Conservation (phyloP, 345 rosid genomes). For the Arabidopsis suecica region DNA sequence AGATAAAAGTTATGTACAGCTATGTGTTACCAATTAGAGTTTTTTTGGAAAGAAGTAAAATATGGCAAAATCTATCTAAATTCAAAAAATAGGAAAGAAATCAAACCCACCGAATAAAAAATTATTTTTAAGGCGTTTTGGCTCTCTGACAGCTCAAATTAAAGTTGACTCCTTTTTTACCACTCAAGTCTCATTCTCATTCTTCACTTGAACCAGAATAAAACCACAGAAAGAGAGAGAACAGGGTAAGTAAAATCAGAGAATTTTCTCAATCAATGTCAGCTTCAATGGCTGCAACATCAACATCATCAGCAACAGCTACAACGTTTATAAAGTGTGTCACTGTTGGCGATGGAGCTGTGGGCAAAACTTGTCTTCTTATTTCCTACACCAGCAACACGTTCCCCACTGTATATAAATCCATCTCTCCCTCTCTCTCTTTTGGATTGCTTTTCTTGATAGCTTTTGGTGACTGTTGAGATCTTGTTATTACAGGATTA, state of each 20-base stretch:
- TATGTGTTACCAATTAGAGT: too few relatives aligned
- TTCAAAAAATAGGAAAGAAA: slow-evolving; percentile 3
- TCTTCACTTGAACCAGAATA: slow-evolving; percentile 36
- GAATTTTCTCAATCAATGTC: slow-evolving; percentile 34
- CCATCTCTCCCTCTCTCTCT: slow-evolving; percentile 18
- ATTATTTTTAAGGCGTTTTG: slow-evolving; percentile 38
- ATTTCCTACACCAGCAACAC: slow-evolving; percentile 49
- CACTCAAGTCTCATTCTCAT: slow-evolving; percentile 14
- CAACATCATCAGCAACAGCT: slow-evolving; percentile 34
- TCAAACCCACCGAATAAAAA: slow-evolving; percentile 22
- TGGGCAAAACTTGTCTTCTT: slow-evolving; percentile 48
- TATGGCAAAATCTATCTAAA: slow-evolving; percentile 5
- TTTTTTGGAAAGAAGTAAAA: slow-evolving; percentile 7
- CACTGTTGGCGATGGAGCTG: slow-evolving; percentile 53
- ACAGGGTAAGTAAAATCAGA: neutral
- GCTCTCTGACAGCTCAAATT: slow-evolving; percentile 69
- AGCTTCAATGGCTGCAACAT: slow-evolving; percentile 37
- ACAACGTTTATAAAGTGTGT: slow-evolving; percentile 47
- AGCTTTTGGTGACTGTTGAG: slow-evolving; percentile 29
- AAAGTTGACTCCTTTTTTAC: slow-evolving; percentile 51
- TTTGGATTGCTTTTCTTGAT: slow-evolving; percentile 16
- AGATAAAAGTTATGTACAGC: too few relatives aligned
- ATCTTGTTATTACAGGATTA: slow-evolving; percentile 51
- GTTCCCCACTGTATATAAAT: slow-evolving; percentile 40
- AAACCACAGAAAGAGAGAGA: slow-evolving; percentile 6